Evolutionary conservation across 73 alveolate species (phyloP).

Genomic region (Paramecium bursaria): DNA sequence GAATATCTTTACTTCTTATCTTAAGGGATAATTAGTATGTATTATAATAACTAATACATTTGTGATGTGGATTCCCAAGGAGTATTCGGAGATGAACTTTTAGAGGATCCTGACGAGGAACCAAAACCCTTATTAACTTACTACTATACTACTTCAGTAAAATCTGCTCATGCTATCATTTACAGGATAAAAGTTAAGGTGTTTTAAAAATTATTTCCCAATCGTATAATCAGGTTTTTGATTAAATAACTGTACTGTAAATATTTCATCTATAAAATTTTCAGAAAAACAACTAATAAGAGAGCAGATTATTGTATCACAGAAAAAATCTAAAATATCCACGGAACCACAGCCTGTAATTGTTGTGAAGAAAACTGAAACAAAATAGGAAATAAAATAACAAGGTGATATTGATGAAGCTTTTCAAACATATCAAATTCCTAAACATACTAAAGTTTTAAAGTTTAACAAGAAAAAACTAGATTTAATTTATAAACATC

Average conservation of each 20-base stretch:
- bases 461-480: conserved; percentile 9
- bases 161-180: conserved; percentile 32
- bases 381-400: too few relatives aligned
- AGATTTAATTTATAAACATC: not conserved
- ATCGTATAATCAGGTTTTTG: conserved; percentile 8
- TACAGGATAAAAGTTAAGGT: conserved; percentile 8
- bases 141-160: not conserved
- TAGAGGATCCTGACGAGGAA: conserved; percentile 41
- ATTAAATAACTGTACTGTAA: too few relatives aligned
- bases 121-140: not conserved
- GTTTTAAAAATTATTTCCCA: conserved; percentile 10
- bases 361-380: too few relatives aligned
- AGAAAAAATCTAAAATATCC: too few relatives aligned
- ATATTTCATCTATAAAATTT: too few relatives aligned
- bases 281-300: too few relatives aligned
- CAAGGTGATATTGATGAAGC: not conserved
- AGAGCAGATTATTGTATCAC: too few relatives aligned
- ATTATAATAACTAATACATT: too few relatives aligned
- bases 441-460: conserved; percentile 34
- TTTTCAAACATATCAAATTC: conserved; percentile 42
- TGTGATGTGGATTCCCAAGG: conserved; percentile 21
- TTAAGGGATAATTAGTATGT: not conserved
- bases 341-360: too few relatives aligned
- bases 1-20: not conserved
- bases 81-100: conserved; percentile 41